Evolutionary conservation across 257 asterid genomes (phyloP).

Genomic region (Solanum medicagineum): DNA sequence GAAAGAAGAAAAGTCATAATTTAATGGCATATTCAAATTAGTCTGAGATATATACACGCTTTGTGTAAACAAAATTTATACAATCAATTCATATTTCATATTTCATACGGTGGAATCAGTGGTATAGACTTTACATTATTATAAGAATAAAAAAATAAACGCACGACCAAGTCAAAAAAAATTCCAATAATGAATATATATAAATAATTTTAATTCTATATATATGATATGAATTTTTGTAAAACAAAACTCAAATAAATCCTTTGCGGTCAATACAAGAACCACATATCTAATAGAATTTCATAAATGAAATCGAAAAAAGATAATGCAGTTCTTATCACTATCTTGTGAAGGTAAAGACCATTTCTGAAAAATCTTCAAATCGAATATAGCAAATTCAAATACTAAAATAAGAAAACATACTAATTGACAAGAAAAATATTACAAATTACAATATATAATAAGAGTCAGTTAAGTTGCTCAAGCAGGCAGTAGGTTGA

Average conservation of each 20-base stretch:
- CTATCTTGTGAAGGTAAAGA: accelerated
- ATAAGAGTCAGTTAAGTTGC: no score
- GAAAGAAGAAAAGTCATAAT: background rate
- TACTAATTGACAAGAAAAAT: background rate
- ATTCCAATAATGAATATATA: background rate
- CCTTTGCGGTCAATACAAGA: background rate
- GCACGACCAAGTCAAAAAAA: background rate
- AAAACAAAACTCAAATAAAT: background rate
- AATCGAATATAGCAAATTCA: accelerated
- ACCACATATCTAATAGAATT: no score
- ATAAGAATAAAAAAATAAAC: background rate
- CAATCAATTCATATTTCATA: background rate
- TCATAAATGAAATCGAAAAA: accelerated
- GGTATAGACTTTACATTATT: background rate
- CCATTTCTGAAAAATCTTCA: accelerated
- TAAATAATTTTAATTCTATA: background rate
- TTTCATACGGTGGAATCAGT: background rate
- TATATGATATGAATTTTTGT: background rate
- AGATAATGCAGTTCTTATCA: no score
- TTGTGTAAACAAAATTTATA: no score
- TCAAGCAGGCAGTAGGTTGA: no score
- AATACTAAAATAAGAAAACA: no score
- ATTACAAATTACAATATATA: no score
- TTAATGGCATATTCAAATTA: background rate
- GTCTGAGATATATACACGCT: background rate